Percentiles rank a stretch among this genome's conserved stretches.
Evolutionary conservation across 495 filamentous ascomycete genomes (phyloP).

Genomic region (Cladorrhinum samala): DNA sequence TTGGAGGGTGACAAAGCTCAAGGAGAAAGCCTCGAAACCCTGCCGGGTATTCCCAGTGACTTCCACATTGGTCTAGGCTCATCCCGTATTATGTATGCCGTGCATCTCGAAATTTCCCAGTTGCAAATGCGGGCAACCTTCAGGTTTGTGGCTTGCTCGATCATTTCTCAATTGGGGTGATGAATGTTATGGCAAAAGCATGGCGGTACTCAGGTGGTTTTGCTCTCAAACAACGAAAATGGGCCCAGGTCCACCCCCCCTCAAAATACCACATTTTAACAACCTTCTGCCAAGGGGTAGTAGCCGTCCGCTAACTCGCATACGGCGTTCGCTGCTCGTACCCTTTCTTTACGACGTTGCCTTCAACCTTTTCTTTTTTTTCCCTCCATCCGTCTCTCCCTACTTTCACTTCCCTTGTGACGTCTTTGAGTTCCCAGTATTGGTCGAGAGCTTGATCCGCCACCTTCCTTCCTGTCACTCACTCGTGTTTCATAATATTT

Average conservation of each 20-base stretch:
- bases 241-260: background rate
- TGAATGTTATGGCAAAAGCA: too few species aligned
- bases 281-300: background rate
- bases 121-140: background rate
- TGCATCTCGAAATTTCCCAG: too few species aligned
- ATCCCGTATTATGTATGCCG: too few species aligned
- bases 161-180: background rate
- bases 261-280: background rate
- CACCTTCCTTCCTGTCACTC: background rate
- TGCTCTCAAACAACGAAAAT: too few species aligned
- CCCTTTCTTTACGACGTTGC: background rate
- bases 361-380: background rate
- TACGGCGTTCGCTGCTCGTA: background rate
- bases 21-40: constrained; percentile 2
- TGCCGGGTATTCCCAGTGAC: background rate
- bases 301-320: background rate
- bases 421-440: background rate
- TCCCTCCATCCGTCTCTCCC: background rate
- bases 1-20: constrained; percentile 4
- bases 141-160: background rate
- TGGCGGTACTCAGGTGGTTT: too few species aligned
- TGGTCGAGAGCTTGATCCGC: background rate
- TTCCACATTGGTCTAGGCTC: too few species aligned
- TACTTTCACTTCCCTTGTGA: background rate
- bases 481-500: background rate